Base-by-base conservation (phyloP, 2,329 filamentous ascomycete species). In the Zymoseptoria tritici region DNA sequence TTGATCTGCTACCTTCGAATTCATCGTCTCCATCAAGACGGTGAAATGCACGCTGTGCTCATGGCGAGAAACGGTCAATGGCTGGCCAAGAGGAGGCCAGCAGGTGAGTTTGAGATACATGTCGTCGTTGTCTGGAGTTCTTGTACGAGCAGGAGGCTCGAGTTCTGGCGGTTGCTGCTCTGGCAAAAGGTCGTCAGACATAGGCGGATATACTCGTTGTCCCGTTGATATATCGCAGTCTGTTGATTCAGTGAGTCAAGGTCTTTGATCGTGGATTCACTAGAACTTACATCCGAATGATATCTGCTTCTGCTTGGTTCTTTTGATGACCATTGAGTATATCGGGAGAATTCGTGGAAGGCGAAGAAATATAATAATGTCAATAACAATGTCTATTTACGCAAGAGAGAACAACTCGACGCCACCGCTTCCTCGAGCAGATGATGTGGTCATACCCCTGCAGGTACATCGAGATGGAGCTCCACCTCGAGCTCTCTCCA, bases 21-120 rank as follows among this genome's bases (percentile, higher is more conserved):
- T 57, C 13, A 57, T 57, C 9, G 64, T 67, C 57, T 71, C 70
- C 21, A 72, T 57, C 11, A 92, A 74, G 6, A 88, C 86, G 0
- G 83, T 86, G 65, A 97, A 87, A 0, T 73, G 71, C 49, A 88
- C 77, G 68, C 81, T 66, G 2, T 63, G 68, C n/a, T 74, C 72
- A 19, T 72, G 67, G 49, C 75, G 70, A 24, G 78, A 73, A 20
- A 89, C 70, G 54, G 83, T 79, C 1, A 90, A 91, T 22, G 89
- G 81, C 71, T 92, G 89, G 1, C 87, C 90, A 56, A 96, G 75
- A 1, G 90, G 84, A 11, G 92, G 92, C 68, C 85, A 86, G 61
- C 80, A 84, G 4, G 79, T 81, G 13, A 88, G 73, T 62, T 79
- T 78, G 21, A 82, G 80, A 69, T 81, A 81, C 73, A 82, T 79